A percentile compares a stretch with the other conserved stretches of the same genome.
phyloP scores from a whole-genome alignment of 2,329 filamentous ascomycete genomes.

The Clarireedia monteithiana region DNA sequence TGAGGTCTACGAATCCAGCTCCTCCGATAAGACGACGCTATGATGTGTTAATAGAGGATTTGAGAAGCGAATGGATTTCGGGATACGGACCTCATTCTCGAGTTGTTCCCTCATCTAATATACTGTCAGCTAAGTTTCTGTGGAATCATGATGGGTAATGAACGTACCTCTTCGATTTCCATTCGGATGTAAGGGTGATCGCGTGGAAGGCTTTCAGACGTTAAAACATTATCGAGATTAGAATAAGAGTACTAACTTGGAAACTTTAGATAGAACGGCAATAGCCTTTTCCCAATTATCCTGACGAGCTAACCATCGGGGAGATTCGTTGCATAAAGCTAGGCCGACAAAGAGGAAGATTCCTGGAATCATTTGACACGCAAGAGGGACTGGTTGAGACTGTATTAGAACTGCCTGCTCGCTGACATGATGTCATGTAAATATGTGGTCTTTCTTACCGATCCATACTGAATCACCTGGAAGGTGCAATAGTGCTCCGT shows the following conservation, averaged over 20 bases:
- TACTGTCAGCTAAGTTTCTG: not conserved
- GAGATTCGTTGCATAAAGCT: constrained; percentile 52
- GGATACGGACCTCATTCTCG: constrained; percentile 35
- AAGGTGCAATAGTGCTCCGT: constrained; percentile 28
- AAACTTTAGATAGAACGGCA: constrained; percentile 44
- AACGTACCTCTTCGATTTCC: constrained; percentile 42
- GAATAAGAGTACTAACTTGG: constrained; percentile 20
- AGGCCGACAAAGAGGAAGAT: constrained; percentile 53
- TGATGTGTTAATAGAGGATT: too few relatives aligned
- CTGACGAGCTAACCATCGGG: constrained; percentile 59
- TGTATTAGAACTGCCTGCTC: not conserved
- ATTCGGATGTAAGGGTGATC: constrained; percentile 46
- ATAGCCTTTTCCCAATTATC: constrained; percentile 61
- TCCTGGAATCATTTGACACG: constrained; percentile 57
- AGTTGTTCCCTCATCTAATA: constrained; percentile 35
- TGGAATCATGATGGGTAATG: too few relatives aligned
- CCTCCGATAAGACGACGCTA: constrained; percentile 38
- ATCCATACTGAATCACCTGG: constrained; percentile 6
- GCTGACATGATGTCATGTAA: not conserved
- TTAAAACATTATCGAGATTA: constrained; percentile 30
- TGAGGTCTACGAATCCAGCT: constrained; percentile 39
- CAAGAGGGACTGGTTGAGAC: constrained; percentile 53
- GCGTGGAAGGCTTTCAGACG: constrained; percentile 40
- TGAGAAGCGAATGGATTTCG: too few relatives aligned
- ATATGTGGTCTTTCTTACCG: not conserved